A percentile compares a stretch with the other conserved stretches of the same genome.
Conservation (phyloP, 192 early-diverging fungal species). For the Spinellus fusiger region DNA sequence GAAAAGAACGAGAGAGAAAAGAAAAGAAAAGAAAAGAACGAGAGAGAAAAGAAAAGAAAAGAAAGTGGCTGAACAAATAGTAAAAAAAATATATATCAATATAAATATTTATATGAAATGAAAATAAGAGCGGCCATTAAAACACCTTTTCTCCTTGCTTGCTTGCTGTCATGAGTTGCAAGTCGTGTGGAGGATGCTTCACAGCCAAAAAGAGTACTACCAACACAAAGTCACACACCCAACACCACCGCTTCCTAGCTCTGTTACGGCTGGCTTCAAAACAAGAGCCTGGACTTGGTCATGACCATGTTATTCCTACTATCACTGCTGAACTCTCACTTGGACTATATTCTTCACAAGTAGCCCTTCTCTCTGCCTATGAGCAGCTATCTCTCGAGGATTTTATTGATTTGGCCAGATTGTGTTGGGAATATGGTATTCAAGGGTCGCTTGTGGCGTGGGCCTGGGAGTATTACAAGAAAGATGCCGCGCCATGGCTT, state of each 20-base stretch:
- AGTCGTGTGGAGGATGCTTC: constrained; percentile 21
- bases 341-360: constrained; percentile 21
- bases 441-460: constrained; percentile 17
- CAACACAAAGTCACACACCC: background rate
- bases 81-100: background rate
- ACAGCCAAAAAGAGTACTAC: constrained; percentile 16
- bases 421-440: constrained; percentile 1
- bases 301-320: constrained; percentile 23
- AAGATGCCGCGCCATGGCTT: background rate
- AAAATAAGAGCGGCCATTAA: background rate
- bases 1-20: too few species aligned
- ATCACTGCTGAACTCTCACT: constrained; percentile 9
- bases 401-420: constrained; percentile 5
- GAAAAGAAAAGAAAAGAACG: too few species aligned
- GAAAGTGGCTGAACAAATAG: background rate
- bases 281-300: background rate
- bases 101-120: background rate
- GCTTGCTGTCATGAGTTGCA: constrained; percentile 20
- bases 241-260: background rate
- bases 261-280: constrained; percentile 6
- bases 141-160: background rate
- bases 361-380: constrained; percentile 8
- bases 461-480: constrained; percentile 17
- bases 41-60: too few species aligned
- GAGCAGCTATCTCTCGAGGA: constrained; percentile 4